phyloP scores from a whole-genome alignment of 2,329 filamentous ascomycete species.

The Fusarium avenaceum region DNA sequence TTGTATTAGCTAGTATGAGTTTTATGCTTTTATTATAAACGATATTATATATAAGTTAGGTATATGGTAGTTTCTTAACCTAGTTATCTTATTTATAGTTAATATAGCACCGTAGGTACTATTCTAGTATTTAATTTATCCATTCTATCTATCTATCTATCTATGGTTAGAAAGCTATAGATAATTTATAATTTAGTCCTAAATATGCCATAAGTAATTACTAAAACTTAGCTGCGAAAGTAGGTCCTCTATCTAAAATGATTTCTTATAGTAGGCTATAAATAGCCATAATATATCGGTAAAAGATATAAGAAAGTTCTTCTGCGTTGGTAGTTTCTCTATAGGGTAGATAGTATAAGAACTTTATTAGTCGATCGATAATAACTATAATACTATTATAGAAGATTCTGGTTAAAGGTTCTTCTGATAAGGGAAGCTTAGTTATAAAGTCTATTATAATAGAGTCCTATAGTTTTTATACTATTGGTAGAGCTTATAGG shows the following conservation, averaged over 20 bases:
- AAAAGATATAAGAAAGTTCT: neutral
- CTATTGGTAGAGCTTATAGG: slow-evolving; percentile 22
- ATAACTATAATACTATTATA: neutral
- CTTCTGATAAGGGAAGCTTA: too few species aligned
- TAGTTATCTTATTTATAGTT: neutral
- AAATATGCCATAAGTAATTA: neutral
- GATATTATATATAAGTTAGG: neutral
- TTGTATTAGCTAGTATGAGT: neutral
- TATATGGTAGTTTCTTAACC: neutral
- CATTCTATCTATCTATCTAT: neutral
- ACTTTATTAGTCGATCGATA: neutral
- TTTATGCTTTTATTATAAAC: neutral
- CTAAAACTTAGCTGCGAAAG: neutral
- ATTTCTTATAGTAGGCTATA: neutral
- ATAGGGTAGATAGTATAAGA: neutral
- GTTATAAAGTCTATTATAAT: too few species aligned
- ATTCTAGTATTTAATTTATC: neutral
- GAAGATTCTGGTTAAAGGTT: neutral
- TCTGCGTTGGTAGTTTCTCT: neutral
- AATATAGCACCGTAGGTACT: slow-evolving; percentile 25
- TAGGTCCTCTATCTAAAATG: neutral
- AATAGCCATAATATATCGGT: neutral
- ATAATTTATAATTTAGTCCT: neutral
- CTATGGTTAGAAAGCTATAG: neutral
- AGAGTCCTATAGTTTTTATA: slow-evolving; percentile 13